Evolutionary conservation across 768 basidiomycete genomes (phyloP).

Genomic region (Naganishia friedmannii): DNA sequence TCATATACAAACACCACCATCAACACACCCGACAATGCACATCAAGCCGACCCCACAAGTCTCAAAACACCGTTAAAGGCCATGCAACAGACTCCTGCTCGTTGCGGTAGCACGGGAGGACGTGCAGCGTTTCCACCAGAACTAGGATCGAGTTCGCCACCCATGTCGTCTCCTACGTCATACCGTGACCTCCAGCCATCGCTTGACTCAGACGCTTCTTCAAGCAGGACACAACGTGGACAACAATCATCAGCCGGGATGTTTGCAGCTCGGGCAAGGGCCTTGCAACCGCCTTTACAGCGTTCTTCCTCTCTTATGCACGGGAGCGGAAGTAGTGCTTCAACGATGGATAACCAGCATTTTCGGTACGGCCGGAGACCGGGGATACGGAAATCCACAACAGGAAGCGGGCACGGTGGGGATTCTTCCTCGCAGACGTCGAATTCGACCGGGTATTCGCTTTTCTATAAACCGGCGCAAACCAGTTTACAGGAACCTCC

Average conservation of each 20-base stretch:
- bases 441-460: conserved; percentile 1
- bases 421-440: background rate
- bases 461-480: background rate
- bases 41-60: background rate
- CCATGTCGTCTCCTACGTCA: conserved; percentile 16
- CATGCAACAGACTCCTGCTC: background rate
- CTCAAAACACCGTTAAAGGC: conserved; percentile 15
- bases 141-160: conserved; percentile 1
- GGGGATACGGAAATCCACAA: background rate
- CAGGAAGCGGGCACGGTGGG: conserved; percentile 1
- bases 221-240: background rate
- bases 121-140: background rate
- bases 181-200: background rate
- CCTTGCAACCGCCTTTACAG: conserved; percentile 10
- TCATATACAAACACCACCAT: conserved; percentile 12
- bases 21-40: conserved; percentile 5
- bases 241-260: conserved; percentile 4
- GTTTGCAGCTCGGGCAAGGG: conserved; percentile 11
- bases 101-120: background rate
- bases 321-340: conserved; percentile 1
- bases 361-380: conserved; percentile 13
- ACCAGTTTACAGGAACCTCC: background rate
- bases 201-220: background rate
- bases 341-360: background rate
- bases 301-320: conserved; percentile 2